Evolutionary conservation across 129 eudicot species (phyloP).

Genomic region (Deinandra increscens): DNA sequence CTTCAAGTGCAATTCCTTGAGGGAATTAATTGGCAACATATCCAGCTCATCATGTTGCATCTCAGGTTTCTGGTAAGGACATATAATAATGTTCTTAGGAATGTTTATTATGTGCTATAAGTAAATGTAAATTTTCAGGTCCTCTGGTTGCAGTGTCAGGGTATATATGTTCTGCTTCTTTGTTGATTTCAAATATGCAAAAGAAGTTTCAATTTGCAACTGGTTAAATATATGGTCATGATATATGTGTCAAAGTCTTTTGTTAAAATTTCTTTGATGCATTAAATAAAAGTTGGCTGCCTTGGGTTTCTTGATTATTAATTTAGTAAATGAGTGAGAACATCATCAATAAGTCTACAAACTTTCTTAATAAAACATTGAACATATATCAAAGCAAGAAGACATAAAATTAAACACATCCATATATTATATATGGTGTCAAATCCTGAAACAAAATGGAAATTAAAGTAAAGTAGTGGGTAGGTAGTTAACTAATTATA

Average conservation of each 20-base stretch:
- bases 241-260: neutral
- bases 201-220: neutral
- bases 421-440: no score
- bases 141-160: neutral
- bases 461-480: no score
- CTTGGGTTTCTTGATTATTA: neutral
- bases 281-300: neutral
- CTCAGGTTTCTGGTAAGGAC: no score
- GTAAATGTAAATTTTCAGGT: conserved; percentile 5
- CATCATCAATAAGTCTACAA: neutral
- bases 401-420: no score
- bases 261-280: neutral
- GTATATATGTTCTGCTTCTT: neutral
- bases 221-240: neutral
- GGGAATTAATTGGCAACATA: conserved; percentile 19
- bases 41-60: no score
- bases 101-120: no score
- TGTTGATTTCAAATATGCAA: neutral
- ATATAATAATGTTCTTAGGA: no score
- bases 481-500: neutral
- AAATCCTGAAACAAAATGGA: no score
- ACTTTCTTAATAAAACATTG: no score
- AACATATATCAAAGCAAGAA: no score
- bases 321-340: neutral
- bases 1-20: conserved; percentile 5